Conservation (phyloP, 805 yeast species). For the Sungouiella thailandica region DNA sequence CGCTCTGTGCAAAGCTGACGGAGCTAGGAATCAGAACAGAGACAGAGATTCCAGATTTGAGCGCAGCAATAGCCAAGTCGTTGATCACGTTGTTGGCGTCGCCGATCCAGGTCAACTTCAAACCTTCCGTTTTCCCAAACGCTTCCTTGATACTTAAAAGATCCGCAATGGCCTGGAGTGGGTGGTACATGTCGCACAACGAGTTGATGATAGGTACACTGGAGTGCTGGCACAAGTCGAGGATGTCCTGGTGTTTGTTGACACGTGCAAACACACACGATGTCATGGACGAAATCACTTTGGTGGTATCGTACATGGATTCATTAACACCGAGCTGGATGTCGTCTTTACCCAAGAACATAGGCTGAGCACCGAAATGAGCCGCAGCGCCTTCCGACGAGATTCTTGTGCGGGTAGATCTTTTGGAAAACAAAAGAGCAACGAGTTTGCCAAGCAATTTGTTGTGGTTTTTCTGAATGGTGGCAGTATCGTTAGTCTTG, state of each 20-base stretch:
- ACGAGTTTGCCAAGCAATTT: slow-evolving; percentile 76
- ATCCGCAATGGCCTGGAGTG: slow-evolving; percentile 93
- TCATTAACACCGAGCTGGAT: slow-evolving; percentile 96
- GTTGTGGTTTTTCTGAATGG: slow-evolving; percentile 32
- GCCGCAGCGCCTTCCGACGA: slow-evolving; percentile 93
- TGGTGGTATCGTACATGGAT: slow-evolving; percentile 80
- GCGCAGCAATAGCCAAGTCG: slow-evolving; percentile 84
- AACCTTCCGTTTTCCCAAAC: slow-evolving; percentile 52
- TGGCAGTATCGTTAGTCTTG: slow-evolving; percentile 43
- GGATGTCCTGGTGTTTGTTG: slow-evolving; percentile 75
- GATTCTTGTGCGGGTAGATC: slow-evolving; percentile 93
- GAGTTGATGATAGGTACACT: slow-evolving; percentile 91
- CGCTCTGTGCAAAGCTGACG: slow-evolving; percentile 54
- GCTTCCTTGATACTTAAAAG: slow-evolving; percentile 79
- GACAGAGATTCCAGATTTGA: slow-evolving; percentile 78
- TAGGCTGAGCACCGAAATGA: slow-evolving; percentile 91
- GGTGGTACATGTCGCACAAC: slow-evolving; percentile 88
- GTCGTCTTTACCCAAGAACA: slow-evolving; percentile 95
- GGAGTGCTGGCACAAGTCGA: slow-evolving; percentile 70
- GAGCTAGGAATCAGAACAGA: slow-evolving; percentile 81
- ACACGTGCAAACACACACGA: slow-evolving; percentile 98
- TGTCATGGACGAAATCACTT: slow-evolving; percentile 91
- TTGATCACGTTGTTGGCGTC: slow-evolving; percentile 95
- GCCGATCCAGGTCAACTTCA: slow-evolving; percentile 92
- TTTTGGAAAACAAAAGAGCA: slow-evolving; percentile 79